Conservation (phyloP, 371 early-diverging fungal genomes). For the Funneliformis caledonium region DNA sequence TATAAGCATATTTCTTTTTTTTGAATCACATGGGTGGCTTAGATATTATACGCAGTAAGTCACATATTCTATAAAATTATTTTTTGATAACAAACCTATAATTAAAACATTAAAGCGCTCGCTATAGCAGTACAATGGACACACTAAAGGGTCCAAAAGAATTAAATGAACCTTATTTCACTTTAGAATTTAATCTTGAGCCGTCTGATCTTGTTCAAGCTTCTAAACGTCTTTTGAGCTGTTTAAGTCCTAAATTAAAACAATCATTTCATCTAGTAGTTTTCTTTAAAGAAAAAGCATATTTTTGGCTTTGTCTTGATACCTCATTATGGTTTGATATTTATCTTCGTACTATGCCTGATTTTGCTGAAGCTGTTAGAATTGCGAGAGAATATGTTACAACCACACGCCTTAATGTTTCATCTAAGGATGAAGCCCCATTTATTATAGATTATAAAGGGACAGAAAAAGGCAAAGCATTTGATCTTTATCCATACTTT, state of each 20-base stretch:
- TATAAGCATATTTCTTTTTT: too few relatives aligned
- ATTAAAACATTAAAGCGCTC: too few relatives aligned
- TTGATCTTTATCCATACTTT: background rate
- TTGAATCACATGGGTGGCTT: too few relatives aligned
- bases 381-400: conserved; percentile 13
- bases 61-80: too few relatives aligned
- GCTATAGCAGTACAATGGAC: too few relatives aligned
- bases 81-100: too few relatives aligned
- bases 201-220: background rate
- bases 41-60: too few relatives aligned
- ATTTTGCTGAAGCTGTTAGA: background rate
- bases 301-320: background rate
- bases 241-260: background rate
- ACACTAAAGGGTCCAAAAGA: too few relatives aligned
- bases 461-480: background rate
- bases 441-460: background rate
- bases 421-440: background rate
- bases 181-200: background rate
- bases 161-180: too few relatives aligned
- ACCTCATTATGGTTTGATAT: background rate
- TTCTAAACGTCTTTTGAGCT: background rate
- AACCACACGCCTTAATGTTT: background rate
- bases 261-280: background rate
- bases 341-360: background rate
- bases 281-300: background rate